phyloP scores from a whole-genome alignment of 2,329 filamentous ascomycete genomes.

The Colletotrichum sidae region DNA sequence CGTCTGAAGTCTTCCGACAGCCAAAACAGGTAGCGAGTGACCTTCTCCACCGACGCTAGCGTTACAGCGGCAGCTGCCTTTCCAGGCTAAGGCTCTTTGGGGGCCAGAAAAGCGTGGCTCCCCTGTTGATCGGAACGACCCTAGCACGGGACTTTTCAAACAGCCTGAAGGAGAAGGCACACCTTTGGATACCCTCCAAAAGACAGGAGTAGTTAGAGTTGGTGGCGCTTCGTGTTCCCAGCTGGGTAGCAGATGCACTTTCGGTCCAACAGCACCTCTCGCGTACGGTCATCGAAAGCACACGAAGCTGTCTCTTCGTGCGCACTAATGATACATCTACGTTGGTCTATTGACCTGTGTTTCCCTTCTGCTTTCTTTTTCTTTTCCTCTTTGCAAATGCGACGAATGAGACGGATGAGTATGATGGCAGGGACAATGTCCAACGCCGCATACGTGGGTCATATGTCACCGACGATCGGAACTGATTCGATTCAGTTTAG shows the following conservation, averaged over 20 bases:
- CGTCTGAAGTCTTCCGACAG: not conserved
- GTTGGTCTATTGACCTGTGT: too few relatives aligned
- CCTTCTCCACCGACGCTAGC: constrained; percentile 18
- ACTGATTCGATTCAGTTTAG: too few relatives aligned
- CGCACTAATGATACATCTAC: too few relatives aligned
- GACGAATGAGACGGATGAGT: too few relatives aligned
- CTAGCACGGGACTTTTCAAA: constrained; percentile 44
- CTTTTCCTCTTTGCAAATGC: too few relatives aligned
- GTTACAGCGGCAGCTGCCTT: constrained; percentile 28
- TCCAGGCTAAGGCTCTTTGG: constrained; percentile 13
- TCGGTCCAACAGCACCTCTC: too few relatives aligned
- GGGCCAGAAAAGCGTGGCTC: constrained; percentile 16
- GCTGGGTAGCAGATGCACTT: not conserved
- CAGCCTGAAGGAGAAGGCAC: constrained; percentile 50
- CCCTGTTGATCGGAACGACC: constrained; percentile 12
- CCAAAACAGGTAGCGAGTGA: not conserved
- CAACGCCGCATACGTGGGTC: too few relatives aligned
- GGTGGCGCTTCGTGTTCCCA: not conserved
- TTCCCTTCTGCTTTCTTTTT: too few relatives aligned
- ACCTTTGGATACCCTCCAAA: constrained; percentile 39
- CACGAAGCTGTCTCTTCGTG: too few relatives aligned
- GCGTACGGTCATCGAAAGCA: not conserved
- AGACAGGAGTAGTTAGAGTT: constrained; percentile 38
- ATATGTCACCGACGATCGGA: too few relatives aligned
- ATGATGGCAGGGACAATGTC: too few relatives aligned